Conservation (phyloP, 2,329 filamentous ascomycete species). For the Aspergillus terreus region DNA sequence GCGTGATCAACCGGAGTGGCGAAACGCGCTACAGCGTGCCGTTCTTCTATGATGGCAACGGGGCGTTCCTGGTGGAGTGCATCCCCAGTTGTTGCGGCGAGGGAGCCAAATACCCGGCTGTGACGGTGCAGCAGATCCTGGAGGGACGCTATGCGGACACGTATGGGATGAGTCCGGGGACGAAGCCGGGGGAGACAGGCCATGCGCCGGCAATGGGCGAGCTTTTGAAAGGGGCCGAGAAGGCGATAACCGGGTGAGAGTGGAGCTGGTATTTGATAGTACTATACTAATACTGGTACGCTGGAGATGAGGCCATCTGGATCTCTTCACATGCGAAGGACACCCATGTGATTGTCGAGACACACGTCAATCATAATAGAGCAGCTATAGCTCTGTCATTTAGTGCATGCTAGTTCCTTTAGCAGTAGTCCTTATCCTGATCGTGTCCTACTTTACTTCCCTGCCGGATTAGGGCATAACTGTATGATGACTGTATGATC, state of each 20-base stretch:
- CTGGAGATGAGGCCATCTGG: neutral
- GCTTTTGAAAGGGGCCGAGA: neutral
- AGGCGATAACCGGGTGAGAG: neutral
- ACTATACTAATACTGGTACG: neutral
- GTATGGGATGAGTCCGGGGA: constrained; percentile 13
- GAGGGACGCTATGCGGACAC: constrained; percentile 21
- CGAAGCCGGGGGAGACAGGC: constrained; percentile 9
- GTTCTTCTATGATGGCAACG: constrained; percentile 27
- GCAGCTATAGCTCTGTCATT: too few relatives aligned
- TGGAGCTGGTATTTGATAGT: neutral
- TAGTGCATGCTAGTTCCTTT: too few relatives aligned
- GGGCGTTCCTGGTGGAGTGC: constrained; percentile 22
- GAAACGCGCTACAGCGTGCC: constrained; percentile 24
- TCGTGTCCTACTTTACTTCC: too few relatives aligned
- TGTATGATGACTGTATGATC: too few relatives aligned
- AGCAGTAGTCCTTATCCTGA: too few relatives aligned
- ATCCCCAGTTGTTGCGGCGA: constrained; percentile 17
- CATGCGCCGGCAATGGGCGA: neutral
- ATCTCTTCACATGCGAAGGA: too few relatives aligned
- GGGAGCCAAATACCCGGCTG: constrained; percentile 18
- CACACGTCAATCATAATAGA: too few relatives aligned
- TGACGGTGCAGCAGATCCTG: constrained; percentile 24
- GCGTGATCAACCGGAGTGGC: constrained; percentile 25
- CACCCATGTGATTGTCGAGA: too few relatives aligned
- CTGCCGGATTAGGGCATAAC: too few relatives aligned